phyloP scores from a whole-genome alignment of 768 basidiomycete species.

The Psilocybe azurescens region DNA sequence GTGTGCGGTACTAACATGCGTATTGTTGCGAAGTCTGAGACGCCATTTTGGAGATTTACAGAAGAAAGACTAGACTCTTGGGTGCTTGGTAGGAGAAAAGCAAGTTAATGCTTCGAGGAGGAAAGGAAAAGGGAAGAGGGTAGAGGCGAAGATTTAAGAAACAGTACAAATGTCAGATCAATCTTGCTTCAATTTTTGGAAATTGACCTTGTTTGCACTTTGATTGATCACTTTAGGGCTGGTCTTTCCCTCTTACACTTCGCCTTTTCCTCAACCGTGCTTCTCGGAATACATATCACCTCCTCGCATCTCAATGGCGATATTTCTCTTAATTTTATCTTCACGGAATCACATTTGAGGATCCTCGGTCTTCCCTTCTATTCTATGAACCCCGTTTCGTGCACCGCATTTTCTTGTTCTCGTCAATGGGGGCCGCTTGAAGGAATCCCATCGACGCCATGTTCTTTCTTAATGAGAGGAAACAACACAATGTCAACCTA shows the following conservation, averaged over 20 bases:
- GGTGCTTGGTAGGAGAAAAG: constrained; percentile 51
- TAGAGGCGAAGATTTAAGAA: constrained; percentile 15
- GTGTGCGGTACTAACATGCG: constrained; percentile 63
- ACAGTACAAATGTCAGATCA: constrained; percentile 14
- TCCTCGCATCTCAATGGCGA: not conserved
- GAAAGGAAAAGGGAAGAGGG: constrained; percentile 31
- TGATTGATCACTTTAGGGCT: constrained; percentile 15
- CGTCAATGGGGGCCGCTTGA: no score
- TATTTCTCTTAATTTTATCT: not conserved
- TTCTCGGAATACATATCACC: not conserved
- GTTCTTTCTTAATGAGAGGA: no score
- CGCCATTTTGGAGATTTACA: constrained; percentile 57
- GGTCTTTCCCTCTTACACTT: not conserved
- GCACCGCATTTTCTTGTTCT: no score
- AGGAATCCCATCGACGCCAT: no score
- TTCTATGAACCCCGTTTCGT: no score
- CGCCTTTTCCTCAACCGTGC: not conserved
- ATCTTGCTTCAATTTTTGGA: constrained; percentile 19
- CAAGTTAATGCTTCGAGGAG: constrained; percentile 83
- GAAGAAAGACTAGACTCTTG: constrained; percentile 30
- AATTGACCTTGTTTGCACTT: constrained; percentile 23
- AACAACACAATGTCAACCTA: no score
- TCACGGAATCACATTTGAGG: no score
- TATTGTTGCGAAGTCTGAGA: constrained; percentile 82
- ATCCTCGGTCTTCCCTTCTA: no score